These are phyloP conservation scores for Collariella sp. DNA, from an alignment of 495 filamentous ascomycete genomes.

Conservation along the genomic window DNA sequence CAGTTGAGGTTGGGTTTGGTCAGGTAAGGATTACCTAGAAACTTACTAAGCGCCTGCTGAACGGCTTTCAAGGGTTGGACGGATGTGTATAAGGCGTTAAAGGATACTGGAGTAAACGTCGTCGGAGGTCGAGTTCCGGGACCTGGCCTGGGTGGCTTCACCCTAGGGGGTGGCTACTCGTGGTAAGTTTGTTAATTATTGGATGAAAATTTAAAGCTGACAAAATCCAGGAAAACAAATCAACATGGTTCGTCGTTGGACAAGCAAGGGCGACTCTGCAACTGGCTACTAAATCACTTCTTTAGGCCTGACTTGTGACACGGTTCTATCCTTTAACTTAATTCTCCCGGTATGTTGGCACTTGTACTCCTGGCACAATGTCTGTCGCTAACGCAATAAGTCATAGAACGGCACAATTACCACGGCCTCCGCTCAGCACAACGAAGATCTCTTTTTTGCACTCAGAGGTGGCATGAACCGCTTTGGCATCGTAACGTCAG, in stretches of 20 bases:
- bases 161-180: constrained; percentile 24
- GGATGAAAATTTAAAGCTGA: not conserved
- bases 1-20: constrained; percentile 38
- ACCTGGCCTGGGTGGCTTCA: constrained; percentile 23
- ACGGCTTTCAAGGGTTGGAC: constrained; percentile 10
- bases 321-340: constrained; percentile 16
- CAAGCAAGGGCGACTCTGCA: not conserved
- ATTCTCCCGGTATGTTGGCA: constrained; percentile 18
- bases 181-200: constrained; percentile 11
- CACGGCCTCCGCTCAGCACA: constrained; percentile 13
- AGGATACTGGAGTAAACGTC: constrained; percentile 15
- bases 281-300: not conserved
- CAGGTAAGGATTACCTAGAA: not conserved
- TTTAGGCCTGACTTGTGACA: constrained; percentile 18
- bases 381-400: not conserved
- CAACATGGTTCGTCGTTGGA: constrained; percentile 12
- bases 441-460: constrained; percentile 50
- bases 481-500: constrained; percentile 47
- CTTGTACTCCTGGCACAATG: not conserved
- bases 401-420: constrained; percentile 22
- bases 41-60: not conserved
- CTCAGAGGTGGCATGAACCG: constrained; percentile 45
- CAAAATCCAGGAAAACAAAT: constrained; percentile 19
- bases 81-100: constrained; percentile 16
- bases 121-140: constrained; percentile 21